phyloP scores from a whole-genome alignment of 495 filamentous ascomycete genomes.

The Aspergillus wentii region DNA sequence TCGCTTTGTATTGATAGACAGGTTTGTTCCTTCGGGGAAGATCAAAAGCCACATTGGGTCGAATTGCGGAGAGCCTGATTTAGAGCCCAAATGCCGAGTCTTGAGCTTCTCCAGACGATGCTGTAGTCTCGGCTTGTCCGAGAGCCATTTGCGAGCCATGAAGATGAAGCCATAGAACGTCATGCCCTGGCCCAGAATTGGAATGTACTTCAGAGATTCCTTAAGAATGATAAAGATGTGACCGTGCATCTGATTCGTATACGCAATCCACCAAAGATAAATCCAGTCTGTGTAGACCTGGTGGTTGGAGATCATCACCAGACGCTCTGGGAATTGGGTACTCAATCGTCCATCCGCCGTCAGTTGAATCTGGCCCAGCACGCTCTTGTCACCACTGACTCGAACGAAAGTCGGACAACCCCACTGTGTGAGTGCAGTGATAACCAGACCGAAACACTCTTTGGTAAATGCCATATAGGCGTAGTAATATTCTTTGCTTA shows the following conservation, averaged over 20 bases:
- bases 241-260: conserved; percentile 60
- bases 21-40: conserved; percentile 66
- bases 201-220: conserved; percentile 62
- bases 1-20: conserved; percentile 53
- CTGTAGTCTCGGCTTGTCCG: conserved; percentile 55
- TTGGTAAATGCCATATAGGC: conserved; percentile 63
- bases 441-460: conserved; percentile 55
- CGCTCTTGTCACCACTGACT: conserved; percentile 56
- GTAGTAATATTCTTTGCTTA: conserved; percentile 57
- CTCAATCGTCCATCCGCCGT: conserved; percentile 50
- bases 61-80: conserved; percentile 41
- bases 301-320: conserved; percentile 64
- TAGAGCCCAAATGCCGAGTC: conserved; percentile 41
- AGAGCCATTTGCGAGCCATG: conserved; percentile 63
- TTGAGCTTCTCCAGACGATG: conserved; percentile 59
- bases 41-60: conserved; percentile 71
- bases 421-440: conserved; percentile 57
- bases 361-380: conserved; percentile 52
- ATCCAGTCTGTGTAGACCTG: conserved; percentile 71
- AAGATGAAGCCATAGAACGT: conserved; percentile 68
- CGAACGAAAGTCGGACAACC: conserved; percentile 56
- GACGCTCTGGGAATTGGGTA: conserved; percentile 54
- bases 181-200: conserved; percentile 60
- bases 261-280: conserved; percentile 68
- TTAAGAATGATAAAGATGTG: conserved; percentile 68